These are phyloP conservation scores for Scedosporium minutisporum DNA, from an alignment of 2,329 filamentous ascomycete species.

Conservation along the genomic window DNA sequence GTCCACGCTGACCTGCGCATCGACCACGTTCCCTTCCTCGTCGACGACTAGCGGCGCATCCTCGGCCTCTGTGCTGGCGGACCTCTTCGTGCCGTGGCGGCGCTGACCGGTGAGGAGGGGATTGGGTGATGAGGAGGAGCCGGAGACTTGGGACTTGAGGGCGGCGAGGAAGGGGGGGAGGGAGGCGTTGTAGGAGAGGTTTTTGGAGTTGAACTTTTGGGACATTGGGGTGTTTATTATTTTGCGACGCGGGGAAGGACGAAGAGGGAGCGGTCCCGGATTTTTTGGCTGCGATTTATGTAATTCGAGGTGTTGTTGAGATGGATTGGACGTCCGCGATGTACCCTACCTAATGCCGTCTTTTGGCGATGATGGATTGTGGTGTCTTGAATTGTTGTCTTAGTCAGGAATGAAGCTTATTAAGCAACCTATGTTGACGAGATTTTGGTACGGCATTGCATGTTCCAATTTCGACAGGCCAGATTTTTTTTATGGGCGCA, in stretches of 20 bases:
- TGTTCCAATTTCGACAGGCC: too few relatives aligned
- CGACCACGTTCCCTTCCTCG: slow-evolving; percentile 57
- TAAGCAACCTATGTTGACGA: too few relatives aligned
- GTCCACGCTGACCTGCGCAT: slow-evolving; percentile 34
- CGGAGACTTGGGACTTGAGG: slow-evolving; percentile 42
- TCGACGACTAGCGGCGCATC: slow-evolving; percentile 69
- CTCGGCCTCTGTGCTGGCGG: slow-evolving; percentile 61
- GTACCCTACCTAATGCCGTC: neutral
- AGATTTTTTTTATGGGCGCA: too few relatives aligned
- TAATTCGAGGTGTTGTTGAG: neutral
- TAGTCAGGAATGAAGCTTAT: too few relatives aligned
- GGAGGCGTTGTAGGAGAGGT: slow-evolving; percentile 54
- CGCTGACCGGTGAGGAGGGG: slow-evolving; percentile 40
- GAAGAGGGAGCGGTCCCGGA: slow-evolving; percentile 9
- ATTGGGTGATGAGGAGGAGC: slow-evolving; percentile 39
- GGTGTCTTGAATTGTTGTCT: too few relatives aligned
- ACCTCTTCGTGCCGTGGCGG: slow-evolving; percentile 37
- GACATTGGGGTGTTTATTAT: slow-evolving; percentile 25
- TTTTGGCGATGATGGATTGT: neutral
- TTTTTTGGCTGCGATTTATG: neutral
- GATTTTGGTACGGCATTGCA: too few relatives aligned
- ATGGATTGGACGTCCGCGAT: neutral
- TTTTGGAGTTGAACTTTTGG: slow-evolving; percentile 59
- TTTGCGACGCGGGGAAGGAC: slow-evolving; percentile 9
- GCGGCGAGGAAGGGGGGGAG: slow-evolving; percentile 53